These are phyloP conservation scores for Nannochloropsis gaditana DNA, from an alignment of 108 stramenopile species.

Conservation along the genomic window DNA sequence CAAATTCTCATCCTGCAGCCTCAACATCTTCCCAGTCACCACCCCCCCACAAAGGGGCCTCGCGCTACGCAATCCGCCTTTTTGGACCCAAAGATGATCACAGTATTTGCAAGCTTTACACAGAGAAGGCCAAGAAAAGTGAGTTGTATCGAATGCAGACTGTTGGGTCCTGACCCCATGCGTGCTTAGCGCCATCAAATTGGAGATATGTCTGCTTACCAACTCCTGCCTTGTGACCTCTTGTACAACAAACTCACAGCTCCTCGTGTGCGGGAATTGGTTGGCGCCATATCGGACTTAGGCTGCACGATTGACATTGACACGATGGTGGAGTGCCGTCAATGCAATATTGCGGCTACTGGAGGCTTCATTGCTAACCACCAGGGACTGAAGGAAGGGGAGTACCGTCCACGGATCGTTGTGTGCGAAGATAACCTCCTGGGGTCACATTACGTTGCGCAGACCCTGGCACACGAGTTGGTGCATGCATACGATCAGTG, in stretches of 20 bases:
- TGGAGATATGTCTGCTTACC: too few species aligned
- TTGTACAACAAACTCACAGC: not conserved
- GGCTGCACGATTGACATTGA: not conserved
- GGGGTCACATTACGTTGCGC: slow-evolving; percentile 37
- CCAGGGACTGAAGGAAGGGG: not conserved
- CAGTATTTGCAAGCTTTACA: slow-evolving; percentile 7
- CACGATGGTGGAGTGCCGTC: not conserved
- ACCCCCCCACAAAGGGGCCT: not conserved
- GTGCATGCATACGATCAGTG: slow-evolving; percentile 53
- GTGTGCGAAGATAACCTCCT: slow-evolving; percentile 41
- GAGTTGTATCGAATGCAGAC: not conserved
- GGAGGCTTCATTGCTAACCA: not conserved
- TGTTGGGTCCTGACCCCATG: too few species aligned
- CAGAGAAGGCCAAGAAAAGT: slow-evolving; percentile 13
- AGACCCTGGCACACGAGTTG: slow-evolving; percentile 51
- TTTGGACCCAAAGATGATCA: not conserved
- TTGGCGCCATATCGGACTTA: not conserved
- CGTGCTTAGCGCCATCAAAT: too few species aligned
- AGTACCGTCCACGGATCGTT: slow-evolving; percentile 27
- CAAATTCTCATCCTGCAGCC: too few species aligned
- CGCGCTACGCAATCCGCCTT: not conserved
- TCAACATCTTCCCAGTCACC: not conserved
- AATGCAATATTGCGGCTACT: not conserved
- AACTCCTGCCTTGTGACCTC: too few species aligned
- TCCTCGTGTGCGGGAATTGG: not conserved